These are phyloP conservation scores for Apiosordaria backusii DNA, from an alignment of 495 filamentous ascomycete species.

Conservation along the genomic window DNA sequence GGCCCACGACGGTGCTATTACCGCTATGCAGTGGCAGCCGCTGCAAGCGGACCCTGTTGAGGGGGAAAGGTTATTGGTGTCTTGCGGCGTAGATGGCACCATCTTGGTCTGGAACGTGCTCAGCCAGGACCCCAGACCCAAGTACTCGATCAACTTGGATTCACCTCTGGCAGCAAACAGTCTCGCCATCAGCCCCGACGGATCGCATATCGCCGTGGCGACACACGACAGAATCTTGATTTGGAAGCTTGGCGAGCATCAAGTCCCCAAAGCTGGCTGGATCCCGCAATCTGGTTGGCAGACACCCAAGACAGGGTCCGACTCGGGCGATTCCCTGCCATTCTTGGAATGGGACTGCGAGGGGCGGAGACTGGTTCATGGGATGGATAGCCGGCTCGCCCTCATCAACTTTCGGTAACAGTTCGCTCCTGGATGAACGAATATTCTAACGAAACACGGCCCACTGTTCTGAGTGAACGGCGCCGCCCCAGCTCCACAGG, in stretches of 20 bases:
- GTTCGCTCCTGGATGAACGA: neutral
- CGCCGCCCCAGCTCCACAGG: neutral
- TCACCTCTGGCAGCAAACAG: conserved; percentile 51
- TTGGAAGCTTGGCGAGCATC: conserved; percentile 67
- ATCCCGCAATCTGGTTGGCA: conserved; percentile 47
- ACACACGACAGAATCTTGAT: conserved; percentile 62
- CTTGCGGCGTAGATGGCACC: conserved; percentile 57
- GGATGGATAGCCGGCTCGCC: conserved; percentile 39
- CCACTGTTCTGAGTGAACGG: neutral
- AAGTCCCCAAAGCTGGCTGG: conserved; percentile 62
- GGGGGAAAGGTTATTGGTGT: conserved; percentile 50
- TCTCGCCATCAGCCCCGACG: conserved; percentile 68
- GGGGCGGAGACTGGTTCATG: conserved; percentile 70
- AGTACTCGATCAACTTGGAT: conserved; percentile 56
- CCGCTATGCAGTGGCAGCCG: conserved; percentile 52
- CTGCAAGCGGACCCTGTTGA: conserved; percentile 32
- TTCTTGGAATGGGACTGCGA: conserved; percentile 73
- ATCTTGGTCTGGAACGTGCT: conserved; percentile 67
- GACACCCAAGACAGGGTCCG: conserved; percentile 46
- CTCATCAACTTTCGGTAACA: conserved; percentile 46
- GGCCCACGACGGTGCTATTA: conserved; percentile 49
- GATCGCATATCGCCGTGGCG: conserved; percentile 65
- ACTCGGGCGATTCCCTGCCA: conserved; percentile 47
- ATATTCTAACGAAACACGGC: neutral
- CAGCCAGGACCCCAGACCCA: conserved; percentile 51